Evolutionary conservation across 2,329 filamentous ascomycete species (phyloP).

Genomic region (Aspergillus fumigatus): DNA sequence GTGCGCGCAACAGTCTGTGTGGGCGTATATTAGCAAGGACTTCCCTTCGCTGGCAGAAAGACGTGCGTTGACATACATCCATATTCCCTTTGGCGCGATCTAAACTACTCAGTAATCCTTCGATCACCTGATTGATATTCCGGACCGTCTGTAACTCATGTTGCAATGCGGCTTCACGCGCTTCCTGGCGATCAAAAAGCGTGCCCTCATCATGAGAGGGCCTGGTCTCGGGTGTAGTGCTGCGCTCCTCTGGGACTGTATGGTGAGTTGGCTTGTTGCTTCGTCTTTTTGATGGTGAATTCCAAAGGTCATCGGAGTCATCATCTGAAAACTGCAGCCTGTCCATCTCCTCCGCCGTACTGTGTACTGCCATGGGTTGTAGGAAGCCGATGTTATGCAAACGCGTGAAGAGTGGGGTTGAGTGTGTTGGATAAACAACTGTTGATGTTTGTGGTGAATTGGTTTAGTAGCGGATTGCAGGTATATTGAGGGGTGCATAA

Average conservation of each 20-base stretch:
- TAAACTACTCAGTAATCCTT: conserved; percentile 49
- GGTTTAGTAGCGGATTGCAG: not conserved
- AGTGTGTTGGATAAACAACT: not conserved
- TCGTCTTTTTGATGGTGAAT: conserved; percentile 48
- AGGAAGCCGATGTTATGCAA: not conserved
- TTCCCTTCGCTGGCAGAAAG: not conserved
- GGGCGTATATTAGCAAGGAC: not conserved
- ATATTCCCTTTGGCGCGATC: conserved; percentile 47
- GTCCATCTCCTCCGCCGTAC: conserved; percentile 47
- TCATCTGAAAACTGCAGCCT: conserved; percentile 52
- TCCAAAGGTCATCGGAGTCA: conserved; percentile 54
- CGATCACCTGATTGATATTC: conserved; percentile 82
- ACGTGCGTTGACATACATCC: conserved; percentile 34
- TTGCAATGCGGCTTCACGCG: conserved; percentile 68
- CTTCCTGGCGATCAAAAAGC: conserved; percentile 60
- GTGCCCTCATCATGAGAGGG: conserved; percentile 46
- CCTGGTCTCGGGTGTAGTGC: conserved; percentile 23
- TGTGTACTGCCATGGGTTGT: conserved; percentile 28
- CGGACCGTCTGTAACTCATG: conserved; percentile 78
- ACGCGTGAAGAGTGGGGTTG: not conserved
- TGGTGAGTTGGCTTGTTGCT: conserved; percentile 27
- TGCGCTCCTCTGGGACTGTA: conserved; percentile 37
- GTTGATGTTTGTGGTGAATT: not conserved
- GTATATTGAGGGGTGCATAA: not conserved
- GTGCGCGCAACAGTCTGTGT: conserved; percentile 76